Evolutionary conservation across 495 filamentous ascomycete genomes (phyloP), one percentile per base, ranked within the genome.

Genomic region (Venustampulla echinocandica): DNA sequence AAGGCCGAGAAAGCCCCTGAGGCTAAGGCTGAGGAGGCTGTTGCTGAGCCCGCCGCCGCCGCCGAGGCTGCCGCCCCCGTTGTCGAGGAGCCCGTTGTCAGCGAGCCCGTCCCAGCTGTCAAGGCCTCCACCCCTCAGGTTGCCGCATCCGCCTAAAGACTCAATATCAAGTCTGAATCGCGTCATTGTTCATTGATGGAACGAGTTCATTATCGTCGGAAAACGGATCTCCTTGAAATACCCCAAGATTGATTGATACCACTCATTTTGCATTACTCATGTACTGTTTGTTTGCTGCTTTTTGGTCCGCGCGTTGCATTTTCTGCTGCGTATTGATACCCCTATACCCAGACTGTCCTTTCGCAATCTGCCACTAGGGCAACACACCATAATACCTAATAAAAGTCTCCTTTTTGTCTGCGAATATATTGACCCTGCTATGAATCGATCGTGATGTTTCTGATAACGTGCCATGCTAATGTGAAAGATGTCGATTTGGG

Each of bases 1-100:
- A 60, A 54, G 49, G 58, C 51, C 30, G 70, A 65, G 49, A 44
- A 47, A 9, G 43, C 46, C 19, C 22, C 23, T 5, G 43, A 52
- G 42, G 21, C 35, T 68, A 75, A 71, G 64, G 65, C 70, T 51
- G 57, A 62, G 46, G 61, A 73, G 53, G 51, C 68, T 53, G 64
- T 76, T 56, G 69, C 68, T 34, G 67, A 72, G 57, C 70, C 71
- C 35, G 56, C 49, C 27, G 46, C 50, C n/a, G 46, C 49, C 34
- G 25, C 46, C 34, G 71, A 71, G 35, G 56, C 49, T 27, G 46
- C 50, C n/a, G 46, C 49, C 34, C 33, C 46, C 34, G 40, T 42
- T 32, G 42, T 25, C 17, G 35, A 37, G 17, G 50, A 57, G 50
- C 47, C 50, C 15, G 48, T 55, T 22, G 53, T 48, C 35, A 42